Base-by-base conservation (phyloP, 2,329 filamentous ascomycete genomes). In the Exophiala xenobiotica region DNA sequence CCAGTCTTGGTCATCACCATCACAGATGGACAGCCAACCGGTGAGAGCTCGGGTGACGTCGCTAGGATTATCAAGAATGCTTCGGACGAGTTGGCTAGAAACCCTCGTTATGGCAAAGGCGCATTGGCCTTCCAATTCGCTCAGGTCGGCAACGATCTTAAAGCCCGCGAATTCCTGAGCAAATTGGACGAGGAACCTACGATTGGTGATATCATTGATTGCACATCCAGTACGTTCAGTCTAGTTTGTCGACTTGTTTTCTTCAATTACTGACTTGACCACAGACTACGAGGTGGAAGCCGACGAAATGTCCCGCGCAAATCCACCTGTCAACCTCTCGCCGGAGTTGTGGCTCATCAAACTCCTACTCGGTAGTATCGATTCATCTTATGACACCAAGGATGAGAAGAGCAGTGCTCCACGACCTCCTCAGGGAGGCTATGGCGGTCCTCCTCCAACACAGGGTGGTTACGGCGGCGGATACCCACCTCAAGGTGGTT, bases 61-160 rank as follows among this genome's bases (percentile, higher is more conserved):
- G 74, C 77, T 33, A 77, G 83, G 46, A 77, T 78, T 27, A 81
- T 86, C 57, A 73, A 74, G 42, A 74, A 76, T 59, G 77, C 81
- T 1, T 71, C 75, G 44, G 70, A 75, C 16, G 75, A 82, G 53
- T 68, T 82, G 20, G 63, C 71, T 19, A 69, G 72, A 33, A 72
- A 65, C 41, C 69, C 74, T 44, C 75, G 72, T 44, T 81, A 79
- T 61, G 81, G 81, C 24, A 72, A 73, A 22, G 78, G 78, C 42
- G 80, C 80, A n/a, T 67, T 86, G 53, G 77, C 80, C 0, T 86
- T 86, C 71, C 81, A 86, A 63, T 86, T 86, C 63, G 82, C 83
- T 0, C 83, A 87, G 61, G 83, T 87, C 42, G 83, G 83, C 56
- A 85, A 85, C 60, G 83, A 87, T 61, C 72, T 78, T 63, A 78